These are phyloP conservation scores for Neofusicoccum laricinum DNA, from an alignment of 2,329 filamentous ascomycete species.

Conservation along the genomic window DNA sequence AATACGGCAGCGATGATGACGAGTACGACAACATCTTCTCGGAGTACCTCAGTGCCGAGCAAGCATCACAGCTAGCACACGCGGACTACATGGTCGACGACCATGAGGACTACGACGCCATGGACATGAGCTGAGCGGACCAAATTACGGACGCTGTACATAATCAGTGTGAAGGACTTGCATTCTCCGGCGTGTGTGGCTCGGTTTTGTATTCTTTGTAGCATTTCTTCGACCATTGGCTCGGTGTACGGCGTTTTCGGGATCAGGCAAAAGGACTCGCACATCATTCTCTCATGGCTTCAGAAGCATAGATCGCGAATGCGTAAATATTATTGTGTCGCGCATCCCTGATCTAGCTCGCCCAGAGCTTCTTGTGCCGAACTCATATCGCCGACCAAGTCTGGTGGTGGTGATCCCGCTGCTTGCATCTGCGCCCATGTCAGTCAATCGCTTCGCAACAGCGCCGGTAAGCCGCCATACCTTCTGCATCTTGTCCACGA, in stretches of 20 bases:
- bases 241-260: neutral
- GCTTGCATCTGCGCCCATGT: constrained; percentile 78
- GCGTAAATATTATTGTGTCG: constrained; percentile 51
- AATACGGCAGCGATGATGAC: constrained; percentile 50
- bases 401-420: constrained; percentile 82
- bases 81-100: constrained; percentile 20
- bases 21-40: constrained; percentile 64
- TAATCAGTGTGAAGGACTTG: neutral
- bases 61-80: constrained; percentile 36
- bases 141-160: neutral
- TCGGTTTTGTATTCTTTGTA: neutral
- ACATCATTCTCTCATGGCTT: neutral
- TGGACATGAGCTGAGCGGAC: constrained; percentile 33
- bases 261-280: neutral
- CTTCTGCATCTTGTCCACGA: constrained; percentile 97
- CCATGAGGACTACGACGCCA: constrained; percentile 24
- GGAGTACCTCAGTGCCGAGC: constrained; percentile 38
- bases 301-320: neutral
- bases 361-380: constrained; percentile 68
- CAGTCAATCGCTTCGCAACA: constrained; percentile 9
- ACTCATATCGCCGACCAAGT: constrained; percentile 86
- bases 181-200: neutral
- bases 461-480: constrained; percentile 49
- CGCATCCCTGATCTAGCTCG: constrained; percentile 59
- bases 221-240: neutral